Conservation (phyloP, 495 filamentous ascomycete genomes). For the Amorphotheca resinae region DNA sequence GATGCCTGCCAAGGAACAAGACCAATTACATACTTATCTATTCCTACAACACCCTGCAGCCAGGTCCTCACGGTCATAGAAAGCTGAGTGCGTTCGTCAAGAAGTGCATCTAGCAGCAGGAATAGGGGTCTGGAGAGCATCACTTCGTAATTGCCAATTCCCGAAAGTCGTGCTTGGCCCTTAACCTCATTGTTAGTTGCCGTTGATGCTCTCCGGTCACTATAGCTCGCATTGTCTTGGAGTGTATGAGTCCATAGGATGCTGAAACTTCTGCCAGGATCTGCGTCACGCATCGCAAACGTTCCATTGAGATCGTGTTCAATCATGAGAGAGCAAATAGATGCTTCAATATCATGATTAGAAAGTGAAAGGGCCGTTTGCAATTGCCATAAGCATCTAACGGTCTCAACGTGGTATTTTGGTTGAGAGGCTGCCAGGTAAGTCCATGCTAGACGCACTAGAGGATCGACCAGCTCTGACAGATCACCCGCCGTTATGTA, state of each 20-base stretch:
- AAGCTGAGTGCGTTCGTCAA: constrained; percentile 58
- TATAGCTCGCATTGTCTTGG: constrained; percentile 37
- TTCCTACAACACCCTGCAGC: constrained; percentile 62
- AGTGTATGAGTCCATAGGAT: constrained; percentile 72
- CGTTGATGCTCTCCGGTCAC: constrained; percentile 35
- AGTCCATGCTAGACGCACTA: constrained; percentile 63
- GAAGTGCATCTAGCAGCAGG: constrained; percentile 66
- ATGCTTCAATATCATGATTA: constrained; percentile 58
- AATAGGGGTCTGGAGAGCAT: constrained; percentile 77
- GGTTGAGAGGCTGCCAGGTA: constrained; percentile 69
- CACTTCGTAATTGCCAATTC: constrained; percentile 43
- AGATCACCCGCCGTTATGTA: constrained; percentile 44
- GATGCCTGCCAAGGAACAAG: constrained; percentile 11
- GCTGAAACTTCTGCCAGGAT: constrained; percentile 51
- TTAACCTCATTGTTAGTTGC: constrained; percentile 38
- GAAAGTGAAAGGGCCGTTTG: constrained; percentile 45
- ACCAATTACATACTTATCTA: constrained; percentile 38
- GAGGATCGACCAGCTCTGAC: constrained; percentile 48
- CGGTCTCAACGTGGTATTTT: constrained; percentile 87
- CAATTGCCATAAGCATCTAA: constrained; percentile 73
- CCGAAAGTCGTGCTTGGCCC: constrained; percentile 30
- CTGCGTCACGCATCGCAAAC: constrained; percentile 38
- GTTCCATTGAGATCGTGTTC: constrained; percentile 36
- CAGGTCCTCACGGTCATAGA: constrained; percentile 68
- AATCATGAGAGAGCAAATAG: constrained; percentile 63